These are phyloP conservation scores for Apiospora saccharicola DNA, from an alignment of 2,329 filamentous ascomycete genomes.

Conservation along the genomic window DNA sequence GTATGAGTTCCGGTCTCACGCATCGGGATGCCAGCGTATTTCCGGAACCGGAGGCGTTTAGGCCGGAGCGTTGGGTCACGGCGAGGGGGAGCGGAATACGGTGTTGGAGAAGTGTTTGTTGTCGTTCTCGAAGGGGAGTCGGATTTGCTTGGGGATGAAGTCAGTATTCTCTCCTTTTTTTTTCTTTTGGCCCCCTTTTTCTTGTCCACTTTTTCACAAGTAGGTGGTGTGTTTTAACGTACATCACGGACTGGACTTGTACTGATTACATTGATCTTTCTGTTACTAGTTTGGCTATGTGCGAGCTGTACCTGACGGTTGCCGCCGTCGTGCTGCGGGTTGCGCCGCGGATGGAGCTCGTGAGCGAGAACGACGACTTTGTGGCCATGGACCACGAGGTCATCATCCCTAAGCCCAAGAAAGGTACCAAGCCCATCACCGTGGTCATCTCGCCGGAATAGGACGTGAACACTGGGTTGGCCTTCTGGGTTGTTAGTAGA, in stretches of 20 bases:
- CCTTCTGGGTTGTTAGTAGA: neutral
- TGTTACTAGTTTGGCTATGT: neutral
- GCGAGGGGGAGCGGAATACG: neutral
- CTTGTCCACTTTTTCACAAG: neutral
- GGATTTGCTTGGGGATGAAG: slow-evolving; percentile 22
- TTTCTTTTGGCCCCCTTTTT: neutral
- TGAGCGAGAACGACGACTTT: neutral
- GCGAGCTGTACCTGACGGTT: slow-evolving; percentile 31
- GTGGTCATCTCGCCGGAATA: neutral
- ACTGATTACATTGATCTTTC: neutral
- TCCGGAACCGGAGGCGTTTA: slow-evolving; percentile 34
- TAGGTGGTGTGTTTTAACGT: neutral
- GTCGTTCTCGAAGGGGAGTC: slow-evolving; percentile 11
- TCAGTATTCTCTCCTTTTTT: neutral
- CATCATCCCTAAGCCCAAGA: neutral
- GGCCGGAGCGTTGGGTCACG: slow-evolving; percentile 29
- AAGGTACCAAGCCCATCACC: neutral
- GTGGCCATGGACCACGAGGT: neutral
- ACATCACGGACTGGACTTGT: neutral
- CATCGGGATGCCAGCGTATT: slow-evolving; percentile 41
- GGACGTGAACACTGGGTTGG: neutral
- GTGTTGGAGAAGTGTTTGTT: slow-evolving; percentile 22
- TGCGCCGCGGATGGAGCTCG: neutral
- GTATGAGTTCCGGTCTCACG: slow-evolving; percentile 44
- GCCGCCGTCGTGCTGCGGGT: slow-evolving; percentile 35